phyloP scores from a whole-genome alignment of 208 protist species.

The Borovskyia barvae region DNA sequence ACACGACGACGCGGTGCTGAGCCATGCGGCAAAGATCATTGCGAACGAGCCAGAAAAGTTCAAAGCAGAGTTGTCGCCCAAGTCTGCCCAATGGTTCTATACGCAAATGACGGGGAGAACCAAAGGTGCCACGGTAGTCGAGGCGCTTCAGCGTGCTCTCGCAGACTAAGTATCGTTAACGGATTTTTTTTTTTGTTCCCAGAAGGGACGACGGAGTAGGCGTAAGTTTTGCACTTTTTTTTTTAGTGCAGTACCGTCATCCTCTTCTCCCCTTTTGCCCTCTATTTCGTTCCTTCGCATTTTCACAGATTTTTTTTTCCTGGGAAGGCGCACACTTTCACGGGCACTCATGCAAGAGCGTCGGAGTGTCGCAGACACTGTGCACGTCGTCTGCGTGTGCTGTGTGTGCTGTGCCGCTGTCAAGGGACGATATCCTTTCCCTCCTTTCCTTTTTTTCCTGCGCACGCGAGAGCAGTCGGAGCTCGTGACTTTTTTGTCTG shows the following conservation, averaged over 20 bases:
- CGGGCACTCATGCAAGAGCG: no score
- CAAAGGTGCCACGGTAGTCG: constrained; percentile 34
- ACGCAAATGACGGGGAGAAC: constrained; percentile 12
- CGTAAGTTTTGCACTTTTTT: constrained; percentile 3
- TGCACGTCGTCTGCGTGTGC: no score
- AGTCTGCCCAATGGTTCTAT: constrained; percentile 14
- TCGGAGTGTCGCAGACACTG: no score
- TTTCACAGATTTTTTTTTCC: no score
- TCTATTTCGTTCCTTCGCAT: background rate
- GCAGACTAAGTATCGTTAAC: background rate
- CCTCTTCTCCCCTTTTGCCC: background rate
- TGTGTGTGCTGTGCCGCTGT: no score
- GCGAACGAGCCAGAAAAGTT: constrained; percentile 28
- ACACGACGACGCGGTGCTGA: constrained; percentile 43
- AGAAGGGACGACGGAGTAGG: background rate
- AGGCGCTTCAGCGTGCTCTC: constrained; percentile 7
- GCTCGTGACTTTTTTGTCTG: background rate
- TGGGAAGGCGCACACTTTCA: no score
- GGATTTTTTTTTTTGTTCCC: background rate
- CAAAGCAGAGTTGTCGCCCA: constrained; percentile 16
- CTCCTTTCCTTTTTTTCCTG: background rate
- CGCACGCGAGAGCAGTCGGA: background rate
- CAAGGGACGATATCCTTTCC: no score
- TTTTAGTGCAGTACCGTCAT: background rate
- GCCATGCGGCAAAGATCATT: constrained; percentile 29